Percentiles rank a stretch among this genome's conserved stretches.
These are phyloP conservation scores for Arabis hirsuta DNA, from an alignment of 345 rosid species.

Conservation along the genomic window DNA sequence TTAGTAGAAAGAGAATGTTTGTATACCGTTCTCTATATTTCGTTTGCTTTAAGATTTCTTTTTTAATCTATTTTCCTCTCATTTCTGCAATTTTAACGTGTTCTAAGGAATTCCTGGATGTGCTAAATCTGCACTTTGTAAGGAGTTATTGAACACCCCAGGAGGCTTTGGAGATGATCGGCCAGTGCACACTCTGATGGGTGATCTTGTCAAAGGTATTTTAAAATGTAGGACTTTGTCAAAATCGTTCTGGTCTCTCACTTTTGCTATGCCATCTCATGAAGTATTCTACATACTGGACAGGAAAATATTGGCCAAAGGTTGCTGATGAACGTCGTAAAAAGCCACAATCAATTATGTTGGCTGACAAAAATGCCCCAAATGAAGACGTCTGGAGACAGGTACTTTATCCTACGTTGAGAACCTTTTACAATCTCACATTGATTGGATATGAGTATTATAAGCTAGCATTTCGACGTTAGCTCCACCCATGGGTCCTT, in stretches of 20 bases:
- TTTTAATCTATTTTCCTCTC: conserved; percentile 2
- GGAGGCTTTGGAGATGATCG: conserved; percentile 85
- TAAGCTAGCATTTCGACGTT: conserved; percentile 17
- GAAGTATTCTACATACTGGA: conserved; percentile 15
- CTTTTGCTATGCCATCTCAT: conserved; percentile 20
- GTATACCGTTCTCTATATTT: not conserved
- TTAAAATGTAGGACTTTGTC: conserved; percentile 17
- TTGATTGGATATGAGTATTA: not conserved
- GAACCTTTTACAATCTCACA: conserved; percentile 17
- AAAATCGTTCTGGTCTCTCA: conserved; percentile 22
- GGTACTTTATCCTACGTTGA: conserved; percentile 51
- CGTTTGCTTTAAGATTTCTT: conserved; percentile 1
- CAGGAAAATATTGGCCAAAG: conserved; percentile 90
- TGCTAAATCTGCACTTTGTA: conserved; percentile 97
- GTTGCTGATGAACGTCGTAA: conserved; percentile 73
- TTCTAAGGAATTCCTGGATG: conserved; percentile 93
- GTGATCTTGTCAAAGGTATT: conserved; percentile 91
- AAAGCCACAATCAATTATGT: conserved; percentile 84
- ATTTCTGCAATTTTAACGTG: conserved; percentile 9
- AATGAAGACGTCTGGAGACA: conserved; percentile 99
- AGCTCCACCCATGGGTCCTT: conserved; percentile 9
- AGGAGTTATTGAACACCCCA: conserved; percentile 69
- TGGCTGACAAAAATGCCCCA: conserved; percentile 99
- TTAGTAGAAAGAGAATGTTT: no score
- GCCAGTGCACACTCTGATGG: conserved; percentile 88